Percentiles rank a stretch among this genome's conserved stretches.
Conservation (phyloP, 768 basidiomycete species). For the Leccinum disarticulatum region DNA sequence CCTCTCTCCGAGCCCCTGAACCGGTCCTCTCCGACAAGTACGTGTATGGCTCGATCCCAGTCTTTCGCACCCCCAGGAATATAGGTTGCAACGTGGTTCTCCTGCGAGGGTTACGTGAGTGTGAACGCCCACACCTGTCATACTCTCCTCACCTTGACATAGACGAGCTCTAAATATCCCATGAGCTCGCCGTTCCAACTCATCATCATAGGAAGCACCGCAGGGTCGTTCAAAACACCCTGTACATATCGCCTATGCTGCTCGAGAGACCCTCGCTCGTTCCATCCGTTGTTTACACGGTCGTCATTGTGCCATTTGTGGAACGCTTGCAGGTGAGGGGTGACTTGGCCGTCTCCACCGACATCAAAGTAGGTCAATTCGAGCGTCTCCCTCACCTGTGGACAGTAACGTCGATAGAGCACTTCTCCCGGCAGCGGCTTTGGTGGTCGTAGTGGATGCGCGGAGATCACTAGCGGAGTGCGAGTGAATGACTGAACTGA, state of each 20-base stretch:
- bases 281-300: slow-evolving; percentile 48
- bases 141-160: slow-evolving; percentile 39
- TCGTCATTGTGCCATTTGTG: slow-evolving; percentile 50
- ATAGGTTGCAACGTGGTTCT: slow-evolving; percentile 25
- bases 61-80: slow-evolving; percentile 29
- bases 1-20: slow-evolving; percentile 44
- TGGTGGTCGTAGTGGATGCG: slow-evolving; percentile 50
- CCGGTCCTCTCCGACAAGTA: slow-evolving; percentile 47
- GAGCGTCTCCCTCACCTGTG: slow-evolving; percentile 35
- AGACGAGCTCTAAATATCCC: slow-evolving; percentile 48
- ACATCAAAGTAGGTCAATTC: slow-evolving; percentile 32
- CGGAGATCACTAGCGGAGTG: slow-evolving; percentile 45
- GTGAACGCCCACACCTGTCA: neutral
- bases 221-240: slow-evolving; percentile 37
- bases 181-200: slow-evolving; percentile 45
- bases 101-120: slow-evolving; percentile 8
- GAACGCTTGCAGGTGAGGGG: slow-evolving; percentile 43
- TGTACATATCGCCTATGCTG: slow-evolving; percentile 43
- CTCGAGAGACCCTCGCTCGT: slow-evolving; percentile 44
- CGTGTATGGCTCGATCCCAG: slow-evolving; percentile 41
- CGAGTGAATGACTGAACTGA: slow-evolving; percentile 43
- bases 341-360: slow-evolving; percentile 9
- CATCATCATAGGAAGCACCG: slow-evolving; percentile 41
- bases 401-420: slow-evolving; percentile 39
- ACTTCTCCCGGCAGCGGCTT: slow-evolving; percentile 43